Conservation (phyloP, 2,329 filamentous ascomycete genomes). For the Xylariaceae sp. region DNA sequence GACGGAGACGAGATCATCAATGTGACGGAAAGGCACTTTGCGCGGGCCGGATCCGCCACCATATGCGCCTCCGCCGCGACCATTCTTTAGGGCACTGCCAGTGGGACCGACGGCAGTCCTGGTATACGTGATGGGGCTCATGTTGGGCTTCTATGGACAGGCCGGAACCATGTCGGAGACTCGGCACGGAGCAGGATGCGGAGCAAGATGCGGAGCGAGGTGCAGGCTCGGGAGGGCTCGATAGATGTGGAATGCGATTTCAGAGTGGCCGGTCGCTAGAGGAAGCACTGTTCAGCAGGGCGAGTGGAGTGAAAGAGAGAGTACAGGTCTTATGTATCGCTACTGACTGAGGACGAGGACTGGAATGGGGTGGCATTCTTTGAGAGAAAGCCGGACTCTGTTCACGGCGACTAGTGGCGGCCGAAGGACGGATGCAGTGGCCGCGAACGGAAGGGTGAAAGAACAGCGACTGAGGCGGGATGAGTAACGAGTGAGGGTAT, state of each 20-base stretch:
- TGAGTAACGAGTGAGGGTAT: no score
- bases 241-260: not conserved
- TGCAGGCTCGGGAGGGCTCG: not conserved
- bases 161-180: no score
- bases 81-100: no score
- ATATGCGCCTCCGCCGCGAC: no score
- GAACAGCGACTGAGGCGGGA: no score
- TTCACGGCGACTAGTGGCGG: conserved; percentile 9
- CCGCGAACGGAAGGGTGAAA: conserved; percentile 8
- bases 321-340: conserved; percentile 18
- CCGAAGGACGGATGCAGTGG: conserved; percentile 2
- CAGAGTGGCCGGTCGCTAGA: not conserved
- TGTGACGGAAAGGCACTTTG: conserved; percentile 39
- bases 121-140: conserved; percentile 18
- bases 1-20: conserved; percentile 44
- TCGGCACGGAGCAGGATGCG: no score
- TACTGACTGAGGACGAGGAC: conserved; percentile 12
- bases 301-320: conserved; percentile 4
- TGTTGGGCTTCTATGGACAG: no score
- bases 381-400: conserved; percentile 12
- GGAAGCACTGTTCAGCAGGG: not conserved
- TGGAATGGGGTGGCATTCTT: conserved; percentile 24
- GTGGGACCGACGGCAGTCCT: conserved; percentile 6
- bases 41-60: conserved; percentile 8
- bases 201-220: no score